Evolutionary conservation across 2,329 filamentous ascomycete genomes (phyloP).

Genomic region (Dryadomyces quercivorus): DNA sequence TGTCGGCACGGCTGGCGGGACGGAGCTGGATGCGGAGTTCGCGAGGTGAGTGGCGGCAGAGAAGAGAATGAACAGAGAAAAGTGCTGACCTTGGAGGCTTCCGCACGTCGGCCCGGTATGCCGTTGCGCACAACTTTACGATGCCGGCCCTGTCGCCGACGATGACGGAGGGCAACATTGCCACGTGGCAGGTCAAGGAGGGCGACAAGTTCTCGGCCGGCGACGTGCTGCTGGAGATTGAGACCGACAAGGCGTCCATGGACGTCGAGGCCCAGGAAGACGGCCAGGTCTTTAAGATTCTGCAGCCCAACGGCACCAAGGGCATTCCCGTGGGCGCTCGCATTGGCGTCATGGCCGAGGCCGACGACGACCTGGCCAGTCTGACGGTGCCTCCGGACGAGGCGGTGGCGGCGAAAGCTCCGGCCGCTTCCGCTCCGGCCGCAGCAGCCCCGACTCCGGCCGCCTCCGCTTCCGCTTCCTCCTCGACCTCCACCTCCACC

Average conservation of each 20-base stretch:
- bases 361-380: conserved; percentile 63
- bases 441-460: background rate
- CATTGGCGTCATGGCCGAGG: conserved; percentile 74
- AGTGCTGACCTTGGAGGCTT: conserved; percentile 36
- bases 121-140: conserved; percentile 74
- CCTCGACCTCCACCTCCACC: too few species aligned
- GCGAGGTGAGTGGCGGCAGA: conserved; percentile 6
- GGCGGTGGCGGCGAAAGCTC: conserved; percentile 13
- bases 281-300: conserved; percentile 75
- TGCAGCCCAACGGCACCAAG: conserved; percentile 61
- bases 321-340: conserved; percentile 63
- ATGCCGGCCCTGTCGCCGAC: conserved; percentile 89
- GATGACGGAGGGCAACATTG: conserved; percentile 88
- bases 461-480: background rate
- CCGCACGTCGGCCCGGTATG: conserved; percentile 45
- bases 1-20: conserved; percentile 14
- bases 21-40: conserved; percentile 6
- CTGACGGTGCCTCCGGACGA: conserved; percentile 67
- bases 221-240: conserved; percentile 82
- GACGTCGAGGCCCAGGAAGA: conserved; percentile 90
- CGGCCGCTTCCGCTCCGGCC: background rate
- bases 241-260: conserved; percentile 92
- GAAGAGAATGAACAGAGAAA: background rate
- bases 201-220: conserved; percentile 72
- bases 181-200: conserved; percentile 76